Conservation (phyloP, 495 filamentous ascomycete genomes). For the Apodospora peruviana region DNA sequence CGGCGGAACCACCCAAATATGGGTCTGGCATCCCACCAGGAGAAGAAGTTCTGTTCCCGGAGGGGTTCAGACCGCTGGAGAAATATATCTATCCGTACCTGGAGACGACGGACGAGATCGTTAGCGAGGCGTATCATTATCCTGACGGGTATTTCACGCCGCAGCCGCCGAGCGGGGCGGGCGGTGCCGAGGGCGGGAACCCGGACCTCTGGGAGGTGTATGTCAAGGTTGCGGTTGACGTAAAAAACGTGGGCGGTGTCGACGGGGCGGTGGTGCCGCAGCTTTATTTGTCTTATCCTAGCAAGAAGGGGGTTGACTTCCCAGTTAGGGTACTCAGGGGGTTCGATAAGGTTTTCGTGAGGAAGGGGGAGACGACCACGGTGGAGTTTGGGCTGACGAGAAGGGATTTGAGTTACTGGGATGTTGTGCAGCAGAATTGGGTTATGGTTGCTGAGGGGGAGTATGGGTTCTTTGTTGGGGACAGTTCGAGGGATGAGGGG, state of each 20-base stretch:
- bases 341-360: slow-evolving; percentile 69
- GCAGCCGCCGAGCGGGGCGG: slow-evolving; percentile 57
- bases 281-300: slow-evolving; percentile 72
- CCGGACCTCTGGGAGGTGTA: slow-evolving; percentile 72
- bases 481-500: slow-evolving; percentile 32
- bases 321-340: slow-evolving; percentile 69
- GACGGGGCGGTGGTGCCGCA: slow-evolving; percentile 74
- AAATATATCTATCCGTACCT: slow-evolving; percentile 93
- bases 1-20: slow-evolving; percentile 58
- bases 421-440: slow-evolving; percentile 75
- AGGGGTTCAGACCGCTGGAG: slow-evolving; percentile 56
- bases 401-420: slow-evolving; percentile 79
- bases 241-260: slow-evolving; percentile 65
- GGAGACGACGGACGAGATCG: slow-evolving; percentile 49
- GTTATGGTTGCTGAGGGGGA: slow-evolving; percentile 51
- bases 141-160: slow-evolving; percentile 62
- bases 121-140: slow-evolving; percentile 56
- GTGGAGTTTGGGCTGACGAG: slow-evolving; percentile 71
- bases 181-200: slow-evolving; percentile 81
- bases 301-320: slow-evolving; percentile 56
- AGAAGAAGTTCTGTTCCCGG: slow-evolving; percentile 59
- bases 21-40: slow-evolving; percentile 50
- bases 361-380: slow-evolving; percentile 47
- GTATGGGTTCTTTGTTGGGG: slow-evolving; percentile 41
- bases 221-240: slow-evolving; percentile 52